Base-by-base conservation (phyloP, 116 monocot species). In the Iris pallida region DNA sequence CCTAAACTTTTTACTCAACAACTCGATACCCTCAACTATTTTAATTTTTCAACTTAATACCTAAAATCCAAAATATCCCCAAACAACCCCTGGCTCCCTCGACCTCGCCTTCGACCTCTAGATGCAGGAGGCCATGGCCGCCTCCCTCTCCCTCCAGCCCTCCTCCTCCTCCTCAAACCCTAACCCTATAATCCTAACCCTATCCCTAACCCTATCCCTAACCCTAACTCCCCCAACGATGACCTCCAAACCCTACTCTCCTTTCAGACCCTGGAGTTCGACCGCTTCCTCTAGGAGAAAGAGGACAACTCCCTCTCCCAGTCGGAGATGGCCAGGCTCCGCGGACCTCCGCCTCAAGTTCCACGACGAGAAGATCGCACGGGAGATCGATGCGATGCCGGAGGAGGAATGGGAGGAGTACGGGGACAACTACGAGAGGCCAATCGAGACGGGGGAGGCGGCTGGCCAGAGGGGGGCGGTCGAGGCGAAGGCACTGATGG, bases 71-170 rank as follows among this genome's bases (percentile, higher is more conserved):
- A n/a, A n/a, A n/a, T n/a, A n/a, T n/a, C n/a, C n/a, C n/a, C n/a
- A n/a, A n/a, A n/a, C n/a, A n/a, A n/a, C n/a, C n/a, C n/a, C n/a
- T n/a, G n/a, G n/a, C n/a, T n/a, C n/a, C n/a, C 81, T 84, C 74
- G 92, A 91, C 43, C 55, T 84, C 63, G 95, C 95, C 64, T 91
- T 64, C 76, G 73, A 63, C 43, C 78, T 96, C 55, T 92, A 96
- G 56, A 62, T 96, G 51, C 48, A 89, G 47, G 95, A 91, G 57
- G 87, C 89, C 62, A 75, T 91, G 64, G 67, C 82, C 47, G 84
- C 82, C 43, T 95, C 91, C 55, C 78, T 82, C 70, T 7, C 62
- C 45, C 20, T 48, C 30, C 47, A 7, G 6, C 70, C n/a, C n/a
- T n/a, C 72, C 8, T 54, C 78, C 45, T 48, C 77, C 52, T 63